phyloP scores from a whole-genome alignment of 1,139 yeast species.

The Saccharomyces hybrid region DNA sequence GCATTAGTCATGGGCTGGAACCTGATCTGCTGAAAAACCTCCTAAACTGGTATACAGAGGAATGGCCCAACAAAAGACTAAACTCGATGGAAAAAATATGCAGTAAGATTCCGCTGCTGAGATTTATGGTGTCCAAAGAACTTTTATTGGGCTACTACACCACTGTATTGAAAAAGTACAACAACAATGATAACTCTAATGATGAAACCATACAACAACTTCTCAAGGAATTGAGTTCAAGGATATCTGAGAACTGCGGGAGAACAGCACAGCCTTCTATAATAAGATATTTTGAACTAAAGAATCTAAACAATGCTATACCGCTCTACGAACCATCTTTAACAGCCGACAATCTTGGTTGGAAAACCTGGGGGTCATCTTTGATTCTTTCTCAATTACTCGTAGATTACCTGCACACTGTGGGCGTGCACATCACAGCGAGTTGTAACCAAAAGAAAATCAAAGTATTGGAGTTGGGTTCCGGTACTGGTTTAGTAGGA shows the following conservation, averaged over 20 bases:
- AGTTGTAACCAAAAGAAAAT: background rate
- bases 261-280: conserved; percentile 76
- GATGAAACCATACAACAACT: conserved; percentile 35
- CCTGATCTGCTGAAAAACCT: conserved; percentile 16
- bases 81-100: conserved; percentile 32
- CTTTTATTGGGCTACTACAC: conserved; percentile 57
- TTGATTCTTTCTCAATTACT: conserved; percentile 52
- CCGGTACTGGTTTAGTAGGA: conserved; percentile 92
- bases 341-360: conserved; percentile 79
- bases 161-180: conserved; percentile 47
- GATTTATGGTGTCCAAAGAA: conserved; percentile 9
- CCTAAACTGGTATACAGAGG: conserved; percentile 37
- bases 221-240: conserved; percentile 47
- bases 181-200: conserved; percentile 24
- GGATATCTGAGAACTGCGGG: conserved; percentile 81
- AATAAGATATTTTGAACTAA: conserved; percentile 41
- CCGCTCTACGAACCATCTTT: conserved; percentile 71
- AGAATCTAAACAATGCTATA: conserved; percentile 35
- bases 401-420: conserved; percentile 11
- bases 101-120: conserved; percentile 22
- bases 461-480: conserved; percentile 66
- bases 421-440: conserved; percentile 45
- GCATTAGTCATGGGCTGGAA: background rate
- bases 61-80: conserved; percentile 34
- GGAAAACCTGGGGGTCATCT: conserved; percentile 96